These are phyloP conservation scores for Ophiostoma sp. DNA, from an alignment of 2,329 filamentous ascomycete genomes.

Conservation along the genomic window DNA sequence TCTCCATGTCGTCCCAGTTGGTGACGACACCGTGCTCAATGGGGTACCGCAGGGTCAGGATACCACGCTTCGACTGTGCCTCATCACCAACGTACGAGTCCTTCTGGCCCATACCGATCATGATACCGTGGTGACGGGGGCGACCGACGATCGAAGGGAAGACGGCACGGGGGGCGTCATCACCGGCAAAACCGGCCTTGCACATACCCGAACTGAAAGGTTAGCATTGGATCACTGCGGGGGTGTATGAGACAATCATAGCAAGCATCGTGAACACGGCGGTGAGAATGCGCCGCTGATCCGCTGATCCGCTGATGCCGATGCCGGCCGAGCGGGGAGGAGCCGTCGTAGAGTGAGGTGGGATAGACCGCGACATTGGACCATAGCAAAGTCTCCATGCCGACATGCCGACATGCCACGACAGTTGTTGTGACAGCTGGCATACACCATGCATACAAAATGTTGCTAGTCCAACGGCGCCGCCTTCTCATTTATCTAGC, in stretches of 20 bases:
- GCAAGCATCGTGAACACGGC: slow-evolving; percentile 11
- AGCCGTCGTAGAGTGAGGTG: not conserved
- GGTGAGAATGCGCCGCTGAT: slow-evolving; percentile 8
- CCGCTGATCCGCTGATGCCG: not conserved
- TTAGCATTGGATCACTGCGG: slow-evolving; percentile 35
- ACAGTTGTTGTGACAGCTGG: not conserved
- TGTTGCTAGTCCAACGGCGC: slow-evolving; percentile 5
- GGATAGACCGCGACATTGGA: not conserved
- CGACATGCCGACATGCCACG: not conserved
- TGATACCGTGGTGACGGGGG: slow-evolving; percentile 99
- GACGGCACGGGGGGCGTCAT: slow-evolving; percentile 98
- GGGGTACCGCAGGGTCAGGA: slow-evolving; percentile 97
- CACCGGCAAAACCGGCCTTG: slow-evolving; percentile 99
- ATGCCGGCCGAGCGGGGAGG: slow-evolving; percentile 5
- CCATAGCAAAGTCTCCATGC: not conserved
- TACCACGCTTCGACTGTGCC: slow-evolving; percentile 99
- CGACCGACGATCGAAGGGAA: slow-evolving; percentile 99
- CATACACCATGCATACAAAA: not conserved
- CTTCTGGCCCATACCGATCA: slow-evolving; percentile 99
- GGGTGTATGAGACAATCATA: not conserved
- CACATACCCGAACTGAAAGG: slow-evolving; percentile 95
- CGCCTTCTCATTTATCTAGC: slow-evolving; percentile 19
- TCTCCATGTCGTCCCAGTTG: slow-evolving; percentile 99
- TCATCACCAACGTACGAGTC: slow-evolving; percentile 99
- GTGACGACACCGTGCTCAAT: slow-evolving; percentile 99